Conservation (phyloP, 164 flowering plant species). For the Magnolia kwangsiensis region DNA sequence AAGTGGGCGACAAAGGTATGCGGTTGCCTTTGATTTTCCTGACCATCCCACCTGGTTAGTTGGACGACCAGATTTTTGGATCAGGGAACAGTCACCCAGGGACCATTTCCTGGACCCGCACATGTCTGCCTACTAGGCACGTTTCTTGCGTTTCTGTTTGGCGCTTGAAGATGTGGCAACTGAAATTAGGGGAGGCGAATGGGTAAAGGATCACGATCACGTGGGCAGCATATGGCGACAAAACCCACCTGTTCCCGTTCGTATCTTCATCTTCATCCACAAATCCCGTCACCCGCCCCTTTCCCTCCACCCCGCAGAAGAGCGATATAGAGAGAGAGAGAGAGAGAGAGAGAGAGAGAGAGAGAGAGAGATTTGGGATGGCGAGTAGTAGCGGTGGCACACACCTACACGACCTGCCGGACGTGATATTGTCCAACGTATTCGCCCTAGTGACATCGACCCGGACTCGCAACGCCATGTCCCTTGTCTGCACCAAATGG, state of each 20-base stretch:
- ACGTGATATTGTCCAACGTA: slow-evolving; percentile 56
- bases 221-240: slow-evolving; percentile 19
- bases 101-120: background rate
- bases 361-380: background rate
- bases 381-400: slow-evolving; percentile 6
- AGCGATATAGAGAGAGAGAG: background rate
- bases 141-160: background rate
- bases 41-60: background rate
- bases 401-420: slow-evolving; percentile 66
- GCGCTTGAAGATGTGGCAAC: background rate
- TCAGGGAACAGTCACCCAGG: no score
- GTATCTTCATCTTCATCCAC: slow-evolving; percentile 10
- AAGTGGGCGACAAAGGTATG: no score
- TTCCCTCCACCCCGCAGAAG: background rate
- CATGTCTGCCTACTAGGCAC: background rate
- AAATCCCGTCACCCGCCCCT: background rate
- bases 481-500: slow-evolving; percentile 69
- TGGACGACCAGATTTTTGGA: background rate
- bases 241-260: slow-evolving; percentile 11
- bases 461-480: slow-evolving; percentile 60
- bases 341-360: background rate
- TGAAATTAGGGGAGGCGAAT: no score
- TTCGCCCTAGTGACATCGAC: slow-evolving; percentile 42
- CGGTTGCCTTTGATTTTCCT: background rate
- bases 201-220: slow-evolving; percentile 12